Evolutionary conservation across 2,329 filamentous ascomycete genomes (phyloP), one percentile per base, ranked within the genome.

Genomic region (Colletotrichum lupini): DNA sequence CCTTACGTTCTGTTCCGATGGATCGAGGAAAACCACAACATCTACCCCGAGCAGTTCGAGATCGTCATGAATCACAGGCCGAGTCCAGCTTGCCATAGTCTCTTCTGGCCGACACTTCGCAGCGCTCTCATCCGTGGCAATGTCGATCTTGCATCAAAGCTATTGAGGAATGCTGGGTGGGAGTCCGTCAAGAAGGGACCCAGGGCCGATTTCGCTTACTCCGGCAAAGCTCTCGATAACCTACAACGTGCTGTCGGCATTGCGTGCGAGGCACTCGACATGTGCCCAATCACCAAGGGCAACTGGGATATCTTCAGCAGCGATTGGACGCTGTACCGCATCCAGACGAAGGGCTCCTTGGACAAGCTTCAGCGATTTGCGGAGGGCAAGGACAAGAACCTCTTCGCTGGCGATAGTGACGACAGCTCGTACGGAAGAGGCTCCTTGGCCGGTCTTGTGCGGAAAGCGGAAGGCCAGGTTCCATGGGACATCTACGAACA

Each of bases 401-500:
- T 73, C 59, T 81, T 72, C 77, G 79, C 80, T 67, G 61, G 67
- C 32, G 68, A 46, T 53, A 76, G 79, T 49, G 78, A 81, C 5
- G 76, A 79, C 46, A 82, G 87, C 46, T 77, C 80, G 49, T 76
- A 84, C 78, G 80, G 87, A 78, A 77, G 86, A 78, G 78, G 88
- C 79, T 83, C 90, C 77, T 82, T 91, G 78, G 91, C 92, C 6
- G 91, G 93, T 66, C 81, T 93, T 87, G 83, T 93, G 82, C 80
- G 94, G 85, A 94, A 93, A 82, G 95, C 95, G 2, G 94, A 95
- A 78, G 97, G 94, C 79, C 92, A 92, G 77, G 92, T 98, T 42
- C 96, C 95, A 0, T 98, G 94, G 94, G 91, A 93, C 28, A 91
- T 98, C 32, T 98, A 97, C 80, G 93, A 98, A 79, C 95, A 93